Conservation (phyloP, 139 green algal genomes). For the Chlamydomonas sp. region DNA sequence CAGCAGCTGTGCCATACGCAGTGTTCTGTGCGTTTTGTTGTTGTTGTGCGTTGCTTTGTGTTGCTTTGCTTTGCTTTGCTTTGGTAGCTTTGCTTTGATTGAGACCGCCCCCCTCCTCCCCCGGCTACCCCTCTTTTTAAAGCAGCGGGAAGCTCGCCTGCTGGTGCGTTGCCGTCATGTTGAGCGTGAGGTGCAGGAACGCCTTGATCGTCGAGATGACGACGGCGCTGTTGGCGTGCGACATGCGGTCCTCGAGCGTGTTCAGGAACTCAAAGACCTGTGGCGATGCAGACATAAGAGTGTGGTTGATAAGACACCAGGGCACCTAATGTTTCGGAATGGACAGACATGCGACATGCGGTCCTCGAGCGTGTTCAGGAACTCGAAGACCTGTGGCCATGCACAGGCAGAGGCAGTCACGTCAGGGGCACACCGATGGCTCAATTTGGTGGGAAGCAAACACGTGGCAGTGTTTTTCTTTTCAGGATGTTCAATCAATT, state of each 20-base stretch:
- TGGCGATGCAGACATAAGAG: not conserved
- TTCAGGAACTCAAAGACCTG: slow-evolving; percentile 92
- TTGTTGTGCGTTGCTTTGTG: not conserved
- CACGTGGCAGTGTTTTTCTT: too few species aligned
- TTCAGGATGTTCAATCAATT: too few species aligned
- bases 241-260: slow-evolving; percentile 86
- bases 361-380: slow-evolving; percentile 95
- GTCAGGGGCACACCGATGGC: too few species aligned
- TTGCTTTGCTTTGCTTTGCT: too few species aligned
- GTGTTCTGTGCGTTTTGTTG: not conserved
- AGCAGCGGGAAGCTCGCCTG: slow-evolving; percentile 53
- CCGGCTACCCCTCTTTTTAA: too few species aligned
- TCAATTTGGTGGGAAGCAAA: too few species aligned
- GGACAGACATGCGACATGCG: too few species aligned
- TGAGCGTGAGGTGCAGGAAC: slow-evolving; percentile 87
- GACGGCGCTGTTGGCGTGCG: slow-evolving; percentile 80
- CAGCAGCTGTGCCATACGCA: slow-evolving; percentile 57
- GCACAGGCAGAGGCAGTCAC: too few species aligned
- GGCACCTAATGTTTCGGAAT: too few species aligned
- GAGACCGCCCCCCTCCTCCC: not conserved
- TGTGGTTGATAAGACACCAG: not conserved
- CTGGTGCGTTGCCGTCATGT: slow-evolving; percentile 77
- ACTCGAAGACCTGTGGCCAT: slow-evolving; percentile 83
- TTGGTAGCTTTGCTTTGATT: too few species aligned
- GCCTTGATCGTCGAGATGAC: slow-evolving; percentile 83